Evolutionary conservation across 257 asterid genomes (phyloP), one percentile per base, ranked within the genome.

Genomic region (Solanum chaucha): DNA sequence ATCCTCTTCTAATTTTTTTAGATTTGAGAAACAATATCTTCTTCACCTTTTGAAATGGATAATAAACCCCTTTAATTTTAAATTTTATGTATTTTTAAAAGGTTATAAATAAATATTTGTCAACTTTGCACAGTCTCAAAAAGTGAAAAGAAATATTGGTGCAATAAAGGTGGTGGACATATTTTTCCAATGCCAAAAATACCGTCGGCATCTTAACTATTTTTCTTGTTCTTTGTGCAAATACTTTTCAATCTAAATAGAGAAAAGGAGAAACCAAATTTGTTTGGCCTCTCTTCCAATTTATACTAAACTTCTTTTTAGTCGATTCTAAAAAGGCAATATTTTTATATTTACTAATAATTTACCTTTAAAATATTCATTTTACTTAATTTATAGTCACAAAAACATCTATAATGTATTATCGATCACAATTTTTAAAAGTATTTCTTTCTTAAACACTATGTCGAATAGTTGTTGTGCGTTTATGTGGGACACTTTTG

Each of bases 321-420:
- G 67, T 8, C 67, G 1, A 59, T 59, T 59, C 2, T 3, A 59
- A 3, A 20, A 20, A 8, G 1, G 2, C 0, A 2, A 58, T 58
- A 20, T 3, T 59, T 59, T 20, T 20, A 20, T 59, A 59, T 3
- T 59, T 22, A 20, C 1, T 3, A 19, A 59, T 8, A 59, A 59
- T 8, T 59, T 3, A 59, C 0, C 2, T 59, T 59, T 20, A 8
- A 20, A 59, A 20, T 59, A 8, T 8, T 1, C 0, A 59, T 59
- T 59, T 59, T 59, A 59, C 2, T 22, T 59, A 1, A 59, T 59
- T 59, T 59, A 59, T 58, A 58, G 11, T 8, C 11, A 58, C 2
- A 1, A 0, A 19, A 19, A 58, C 0, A 19, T 7, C 2, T 8
- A 19, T 8, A 58, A 58, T 10, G 0, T 20, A 8, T 7, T 20